A percentile compares a stretch with the other conserved stretches of the same genome.
phyloP scores from a whole-genome alignment of 208 protist species.

The Crithidia acanthocephali region DNA sequence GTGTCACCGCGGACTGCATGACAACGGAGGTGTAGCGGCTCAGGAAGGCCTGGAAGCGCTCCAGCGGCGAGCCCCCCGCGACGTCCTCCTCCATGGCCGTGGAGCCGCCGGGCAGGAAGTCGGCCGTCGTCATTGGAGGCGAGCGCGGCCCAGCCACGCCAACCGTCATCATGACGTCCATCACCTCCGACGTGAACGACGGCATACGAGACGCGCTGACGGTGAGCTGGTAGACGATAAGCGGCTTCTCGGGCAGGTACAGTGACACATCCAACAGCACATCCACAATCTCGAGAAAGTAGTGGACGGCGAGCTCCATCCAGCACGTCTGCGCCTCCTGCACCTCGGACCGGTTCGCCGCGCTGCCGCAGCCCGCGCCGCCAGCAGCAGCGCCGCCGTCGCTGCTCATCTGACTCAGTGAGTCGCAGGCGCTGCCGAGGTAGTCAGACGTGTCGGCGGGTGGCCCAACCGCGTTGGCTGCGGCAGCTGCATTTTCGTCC shows the following conservation, averaged over 20 bases:
- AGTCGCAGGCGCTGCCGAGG: constrained; percentile 16
- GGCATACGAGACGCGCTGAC: constrained; percentile 21
- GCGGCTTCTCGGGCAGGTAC: constrained; percentile 44
- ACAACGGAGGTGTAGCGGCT: constrained; percentile 41
- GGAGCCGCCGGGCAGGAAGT: not conserved
- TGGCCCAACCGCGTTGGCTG: not conserved
- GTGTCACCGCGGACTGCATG: constrained; percentile 39
- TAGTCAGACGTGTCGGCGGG: constrained; percentile 17
- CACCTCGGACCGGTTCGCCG: constrained; percentile 14
- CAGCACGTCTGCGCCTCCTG: constrained; percentile 32
- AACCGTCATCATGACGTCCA: constrained; percentile 18
- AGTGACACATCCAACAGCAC: constrained; percentile 46
- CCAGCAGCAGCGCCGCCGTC: constrained; percentile 7
- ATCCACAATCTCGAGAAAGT: constrained; percentile 64
- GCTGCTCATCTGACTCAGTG: constrained; percentile 9
- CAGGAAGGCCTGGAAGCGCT: constrained; percentile 46
- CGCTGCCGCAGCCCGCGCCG: constrained; percentile 7
- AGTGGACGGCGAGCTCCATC: constrained; percentile 67
- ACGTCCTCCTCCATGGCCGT: not conserved
- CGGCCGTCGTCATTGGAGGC: constrained; percentile 7
- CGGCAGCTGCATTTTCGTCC: constrained; percentile 14
- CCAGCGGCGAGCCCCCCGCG: constrained; percentile 22
- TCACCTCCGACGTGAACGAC: constrained; percentile 4
- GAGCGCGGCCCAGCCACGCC: constrained; percentile 10
- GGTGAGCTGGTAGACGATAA: constrained; percentile 44